Evolutionary conservation across 805 yeast genomes (phyloP).

Genomic region (Saccharomyces mikatae): DNA sequence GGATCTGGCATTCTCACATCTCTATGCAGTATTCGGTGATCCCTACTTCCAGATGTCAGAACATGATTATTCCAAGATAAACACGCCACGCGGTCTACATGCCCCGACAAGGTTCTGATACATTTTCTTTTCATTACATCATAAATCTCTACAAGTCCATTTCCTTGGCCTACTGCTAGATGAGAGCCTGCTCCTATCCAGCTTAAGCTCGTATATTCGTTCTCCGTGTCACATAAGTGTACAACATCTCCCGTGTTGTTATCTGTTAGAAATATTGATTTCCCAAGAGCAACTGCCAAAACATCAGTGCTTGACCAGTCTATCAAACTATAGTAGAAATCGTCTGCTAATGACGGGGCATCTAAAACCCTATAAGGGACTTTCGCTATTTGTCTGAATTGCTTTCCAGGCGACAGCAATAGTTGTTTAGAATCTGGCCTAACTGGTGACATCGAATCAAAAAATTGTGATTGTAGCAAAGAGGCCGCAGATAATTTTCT

Average conservation of each 20-base stretch:
- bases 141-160: conserved; percentile 90
- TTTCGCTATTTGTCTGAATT: conserved; percentile 67
- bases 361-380: conserved; percentile 90
- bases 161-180: conserved; percentile 81
- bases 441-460: conserved; percentile 71
- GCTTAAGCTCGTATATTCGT: conserved; percentile 75
- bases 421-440: conserved; percentile 79
- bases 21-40: conserved; percentile 73
- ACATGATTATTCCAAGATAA: conserved; percentile 92
- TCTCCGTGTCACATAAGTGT: conserved; percentile 63
- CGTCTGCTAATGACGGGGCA: conserved; percentile 93
- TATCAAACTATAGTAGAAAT: conserved; percentile 81
- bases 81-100: conserved; percentile 73
- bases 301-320: conserved; percentile 93
- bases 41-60: conserved; percentile 80
- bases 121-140: conserved; percentile 79
- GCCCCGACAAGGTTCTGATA: conserved; percentile 89
- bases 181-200: conserved; percentile 97
- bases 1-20: conserved; percentile 87
- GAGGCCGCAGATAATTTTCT: conserved; percentile 52
- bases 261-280: conserved; percentile 85
- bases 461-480: conserved; percentile 57
- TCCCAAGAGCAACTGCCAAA: conserved; percentile 83
- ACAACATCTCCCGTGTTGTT: conserved; percentile 77
- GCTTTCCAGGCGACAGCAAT: conserved; percentile 73